Percentiles rank a stretch among this genome's conserved stretches.
These are phyloP conservation scores for Aspergillus fructus DNA, from an alignment of 2,329 filamentous ascomycete species.

Conservation along the genomic window DNA sequence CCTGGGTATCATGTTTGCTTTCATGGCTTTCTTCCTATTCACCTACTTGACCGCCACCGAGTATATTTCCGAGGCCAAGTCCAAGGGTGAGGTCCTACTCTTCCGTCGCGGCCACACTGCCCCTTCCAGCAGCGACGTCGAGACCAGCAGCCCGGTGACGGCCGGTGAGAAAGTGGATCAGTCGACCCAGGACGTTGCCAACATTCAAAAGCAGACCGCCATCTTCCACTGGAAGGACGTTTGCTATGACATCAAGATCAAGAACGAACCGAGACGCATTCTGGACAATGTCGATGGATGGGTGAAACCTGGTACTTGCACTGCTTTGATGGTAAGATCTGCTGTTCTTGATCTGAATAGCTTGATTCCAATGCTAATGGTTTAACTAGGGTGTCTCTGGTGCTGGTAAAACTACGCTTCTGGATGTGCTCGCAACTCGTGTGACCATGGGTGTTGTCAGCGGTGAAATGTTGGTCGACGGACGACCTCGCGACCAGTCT, in stretches of 20 bases:
- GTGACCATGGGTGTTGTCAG: conserved; percentile 85
- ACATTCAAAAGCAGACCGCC: conserved; percentile 66
- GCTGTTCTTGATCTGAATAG: conserved; percentile 11
- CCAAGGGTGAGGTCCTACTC: conserved; percentile 73
- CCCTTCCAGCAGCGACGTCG: conserved; percentile 29
- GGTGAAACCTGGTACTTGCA: conserved; percentile 89
- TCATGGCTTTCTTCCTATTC: conserved; percentile 61
- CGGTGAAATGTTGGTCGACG: conserved; percentile 84
- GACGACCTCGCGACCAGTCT: conserved; percentile 68
- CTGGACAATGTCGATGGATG: conserved; percentile 86
- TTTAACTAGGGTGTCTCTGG: conserved; percentile 66
- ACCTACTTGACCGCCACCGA: conserved; percentile 67
- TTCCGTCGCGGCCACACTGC: conserved; percentile 70
- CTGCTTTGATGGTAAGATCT: conserved; percentile 70
- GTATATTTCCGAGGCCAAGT: conserved; percentile 63
- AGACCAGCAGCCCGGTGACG: conserved; percentile 24
- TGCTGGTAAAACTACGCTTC: conserved; percentile 89
- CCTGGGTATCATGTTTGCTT: conserved; percentile 66
- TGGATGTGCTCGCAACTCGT: conserved; percentile 82
- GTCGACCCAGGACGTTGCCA: conserved; percentile 25
- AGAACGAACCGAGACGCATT: conserved; percentile 70
- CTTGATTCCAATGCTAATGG: conserved; percentile 26
- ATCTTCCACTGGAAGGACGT: conserved; percentile 86
- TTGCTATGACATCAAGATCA: conserved; percentile 80
- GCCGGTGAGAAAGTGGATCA: conserved; percentile 35